Conservation (phyloP, 768 basidiomycete genomes). For the Naganishia friedmannii region DNA sequence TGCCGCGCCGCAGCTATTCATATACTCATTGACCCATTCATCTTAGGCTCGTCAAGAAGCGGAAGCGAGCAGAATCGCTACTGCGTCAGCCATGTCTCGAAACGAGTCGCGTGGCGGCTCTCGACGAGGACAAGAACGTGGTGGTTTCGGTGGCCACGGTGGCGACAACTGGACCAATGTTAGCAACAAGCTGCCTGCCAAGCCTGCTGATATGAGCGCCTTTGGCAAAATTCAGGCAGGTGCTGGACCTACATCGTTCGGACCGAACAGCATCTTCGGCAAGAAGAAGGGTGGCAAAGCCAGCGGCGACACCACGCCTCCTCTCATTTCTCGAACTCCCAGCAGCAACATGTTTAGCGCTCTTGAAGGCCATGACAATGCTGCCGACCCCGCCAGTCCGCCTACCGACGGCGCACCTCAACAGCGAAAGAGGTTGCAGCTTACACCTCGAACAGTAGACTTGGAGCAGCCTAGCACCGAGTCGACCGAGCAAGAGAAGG, state of each 20-base stretch:
- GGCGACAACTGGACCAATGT: conserved; percentile 84
- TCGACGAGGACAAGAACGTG: conserved; percentile 69
- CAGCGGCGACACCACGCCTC: conserved; percentile 59
- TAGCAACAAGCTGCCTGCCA: conserved; percentile 61
- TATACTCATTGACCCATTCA: background rate
- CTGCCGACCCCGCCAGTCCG: conserved; percentile 35
- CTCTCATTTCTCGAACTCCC: conserved; percentile 71
- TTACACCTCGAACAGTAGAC: conserved; percentile 67
- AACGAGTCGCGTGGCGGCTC: conserved; percentile 83
- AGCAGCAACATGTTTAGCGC: conserved; percentile 83
- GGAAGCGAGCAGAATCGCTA: conserved; percentile 59
- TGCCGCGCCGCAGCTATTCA: background rate
- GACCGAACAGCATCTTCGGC: conserved; percentile 78
- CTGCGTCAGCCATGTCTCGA: conserved; percentile 59
- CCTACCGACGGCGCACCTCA: conserved; percentile 55
- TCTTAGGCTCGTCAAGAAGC: conserved; percentile 29
- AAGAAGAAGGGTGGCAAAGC: conserved; percentile 65
- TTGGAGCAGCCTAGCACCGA: conserved; percentile 33
- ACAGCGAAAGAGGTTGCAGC: conserved; percentile 68
- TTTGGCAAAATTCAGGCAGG: conserved; percentile 71
- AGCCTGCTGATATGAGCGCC: conserved; percentile 79
- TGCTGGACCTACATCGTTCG: conserved; percentile 64
- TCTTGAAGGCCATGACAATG: conserved; percentile 65
- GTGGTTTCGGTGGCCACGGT: conserved; percentile 58
- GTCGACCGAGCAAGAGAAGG: conserved; percentile 49